Evolutionary conservation across 768 basidiomycete genomes (phyloP).

Genomic region (Kwoniella sp.): DNA sequence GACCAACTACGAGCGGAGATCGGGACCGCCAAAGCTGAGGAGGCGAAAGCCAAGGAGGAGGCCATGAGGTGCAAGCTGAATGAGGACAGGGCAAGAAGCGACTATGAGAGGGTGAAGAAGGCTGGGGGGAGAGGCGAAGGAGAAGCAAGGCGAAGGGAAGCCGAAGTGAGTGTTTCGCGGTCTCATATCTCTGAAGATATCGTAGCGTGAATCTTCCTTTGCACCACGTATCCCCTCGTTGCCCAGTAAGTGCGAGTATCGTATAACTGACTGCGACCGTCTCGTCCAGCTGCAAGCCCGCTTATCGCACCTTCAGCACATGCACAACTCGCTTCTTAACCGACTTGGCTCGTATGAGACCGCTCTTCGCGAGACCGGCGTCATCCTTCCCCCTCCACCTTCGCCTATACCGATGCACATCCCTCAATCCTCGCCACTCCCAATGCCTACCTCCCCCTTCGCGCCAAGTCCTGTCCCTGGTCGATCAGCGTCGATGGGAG

Average conservation of each 20-base stretch:
- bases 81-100: constrained; percentile 32
- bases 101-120: constrained; percentile 30
- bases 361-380: constrained; percentile 14
- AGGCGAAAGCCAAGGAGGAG: constrained; percentile 41
- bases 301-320: constrained; percentile 18
- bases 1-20: constrained; percentile 46
- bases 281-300: constrained; percentile 17
- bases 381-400: constrained; percentile 14
- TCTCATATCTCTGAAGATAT: neutral
- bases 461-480: constrained; percentile 14
- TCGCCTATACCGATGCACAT: constrained; percentile 17
- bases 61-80: constrained; percentile 19
- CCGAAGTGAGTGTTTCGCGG: constrained; percentile 20
- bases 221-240: no score
- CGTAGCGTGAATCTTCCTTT: neutral
- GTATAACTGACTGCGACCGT: constrained; percentile 3
- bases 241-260: no score
- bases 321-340: constrained; percentile 9
- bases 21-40: constrained; percentile 43
- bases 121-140: constrained; percentile 3
- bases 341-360: constrained; percentile 12
- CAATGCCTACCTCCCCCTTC: constrained; percentile 17
- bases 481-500: constrained; percentile 15
- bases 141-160: constrained; percentile 22
- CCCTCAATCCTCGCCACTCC: constrained; percentile 15